A percentile compares a stretch with the other conserved stretches of the same genome.
Conservation (phyloP, 148 eudicot genomes). For the Vaccinium myrtillus region DNA sequence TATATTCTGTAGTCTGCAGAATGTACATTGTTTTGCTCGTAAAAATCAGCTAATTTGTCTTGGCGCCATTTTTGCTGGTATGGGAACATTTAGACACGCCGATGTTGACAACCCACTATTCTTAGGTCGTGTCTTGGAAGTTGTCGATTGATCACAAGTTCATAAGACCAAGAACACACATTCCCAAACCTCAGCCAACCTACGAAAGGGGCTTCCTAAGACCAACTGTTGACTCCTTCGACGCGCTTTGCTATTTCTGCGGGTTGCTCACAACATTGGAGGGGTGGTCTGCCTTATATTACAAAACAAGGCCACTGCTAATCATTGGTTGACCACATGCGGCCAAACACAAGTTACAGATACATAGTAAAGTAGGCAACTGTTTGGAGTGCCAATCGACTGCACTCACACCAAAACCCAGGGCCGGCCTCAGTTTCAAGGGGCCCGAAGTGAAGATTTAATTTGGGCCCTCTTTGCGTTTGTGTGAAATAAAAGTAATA, state of each 20-base stretch:
- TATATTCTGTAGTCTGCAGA: neutral
- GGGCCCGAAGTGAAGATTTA: neutral
- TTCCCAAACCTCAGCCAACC: constrained; percentile 1
- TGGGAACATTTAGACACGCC: neutral
- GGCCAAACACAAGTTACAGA: neutral
- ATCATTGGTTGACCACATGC: neutral
- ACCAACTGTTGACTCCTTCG: neutral
- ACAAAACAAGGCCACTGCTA: neutral
- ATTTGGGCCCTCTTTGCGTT: neutral
- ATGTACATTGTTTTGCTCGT: neutral
- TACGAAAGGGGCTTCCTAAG: neutral
- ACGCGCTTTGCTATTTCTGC: neutral
- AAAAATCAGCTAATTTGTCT: neutral
- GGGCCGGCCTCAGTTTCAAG: neutral
- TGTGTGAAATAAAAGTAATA: neutral
- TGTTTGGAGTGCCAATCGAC: neutral
- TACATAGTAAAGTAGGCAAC: neutral
- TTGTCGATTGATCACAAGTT: neutral
- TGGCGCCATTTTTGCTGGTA: neutral
- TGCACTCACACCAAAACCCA: neutral
- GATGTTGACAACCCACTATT: neutral
- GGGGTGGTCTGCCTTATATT: neutral
- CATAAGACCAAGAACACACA: neutral
- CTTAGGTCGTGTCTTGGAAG: neutral
- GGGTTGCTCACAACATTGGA: neutral